A percentile compares a stretch with the other conserved stretches of the same genome.
These are phyloP conservation scores for Sporisorium scitamineum DNA, from an alignment of 1,284 basidiomycete genomes.

Conservation along the genomic window DNA sequence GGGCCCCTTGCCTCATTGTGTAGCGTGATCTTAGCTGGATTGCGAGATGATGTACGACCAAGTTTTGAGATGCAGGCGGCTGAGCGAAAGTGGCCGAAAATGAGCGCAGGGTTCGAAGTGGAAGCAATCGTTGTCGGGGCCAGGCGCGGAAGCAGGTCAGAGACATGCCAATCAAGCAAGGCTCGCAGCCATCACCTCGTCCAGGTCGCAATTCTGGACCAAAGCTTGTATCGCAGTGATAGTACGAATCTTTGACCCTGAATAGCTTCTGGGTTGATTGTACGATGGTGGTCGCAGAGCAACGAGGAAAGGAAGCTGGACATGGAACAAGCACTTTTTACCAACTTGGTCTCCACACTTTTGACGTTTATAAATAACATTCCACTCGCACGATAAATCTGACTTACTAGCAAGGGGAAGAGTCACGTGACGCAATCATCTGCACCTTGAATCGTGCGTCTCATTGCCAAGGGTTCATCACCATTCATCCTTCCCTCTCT, in stretches of 20 bases:
- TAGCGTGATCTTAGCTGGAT: constrained; percentile 4
- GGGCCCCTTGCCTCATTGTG: constrained; percentile 32
- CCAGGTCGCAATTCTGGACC: background rate
- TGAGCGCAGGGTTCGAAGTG: background rate
- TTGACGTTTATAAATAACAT: constrained; percentile 7
- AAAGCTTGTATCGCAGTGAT: background rate
- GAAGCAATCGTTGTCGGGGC: constrained; percentile 20
- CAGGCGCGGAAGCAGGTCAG: constrained; percentile 28
- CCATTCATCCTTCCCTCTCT: background rate
- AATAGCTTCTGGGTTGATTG: background rate
- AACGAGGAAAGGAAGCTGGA: background rate
- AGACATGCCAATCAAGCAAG: constrained; percentile 34
- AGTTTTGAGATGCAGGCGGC: background rate
- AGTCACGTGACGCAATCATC: constrained; percentile 34
- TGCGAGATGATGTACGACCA: background rate
- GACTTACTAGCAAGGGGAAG: background rate
- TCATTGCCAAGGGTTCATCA: background rate
- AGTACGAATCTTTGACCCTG: background rate
- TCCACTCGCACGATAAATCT: constrained; percentile 38
- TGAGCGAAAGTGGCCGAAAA: background rate
- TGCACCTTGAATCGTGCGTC: constrained; percentile 19
- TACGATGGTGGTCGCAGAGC: background rate
- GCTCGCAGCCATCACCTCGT: constrained; percentile 16
- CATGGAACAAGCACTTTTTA: background rate
- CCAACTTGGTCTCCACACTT: constrained; percentile 20